These are phyloP conservation scores for Verticillium zaregamsianum DNA, from an alignment of 2,329 filamentous ascomycete species.

Conservation along the genomic window DNA sequence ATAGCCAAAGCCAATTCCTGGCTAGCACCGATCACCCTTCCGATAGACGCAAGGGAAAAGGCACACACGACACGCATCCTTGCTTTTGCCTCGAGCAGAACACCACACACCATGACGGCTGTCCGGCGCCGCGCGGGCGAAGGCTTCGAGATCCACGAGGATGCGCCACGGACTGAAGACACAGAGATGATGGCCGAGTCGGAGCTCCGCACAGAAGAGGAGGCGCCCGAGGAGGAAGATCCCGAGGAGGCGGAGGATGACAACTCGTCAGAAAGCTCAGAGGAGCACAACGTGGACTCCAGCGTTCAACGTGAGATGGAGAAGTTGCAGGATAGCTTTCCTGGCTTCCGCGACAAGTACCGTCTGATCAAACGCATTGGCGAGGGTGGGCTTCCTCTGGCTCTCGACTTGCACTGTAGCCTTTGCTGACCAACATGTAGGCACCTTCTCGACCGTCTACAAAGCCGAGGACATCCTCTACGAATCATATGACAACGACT, in stretches of 20 bases:
- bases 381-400: constrained; percentile 61
- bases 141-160: constrained; percentile 45
- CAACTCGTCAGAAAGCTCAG: constrained; percentile 39
- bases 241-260: constrained; percentile 26
- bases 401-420: background rate
- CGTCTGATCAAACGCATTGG: constrained; percentile 94
- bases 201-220: constrained; percentile 28
- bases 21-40: background rate
- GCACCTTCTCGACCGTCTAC: constrained; percentile 98
- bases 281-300: constrained; percentile 59
- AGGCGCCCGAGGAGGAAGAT: constrained; percentile 33
- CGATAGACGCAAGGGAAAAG: too few species aligned
- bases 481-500: constrained; percentile 76
- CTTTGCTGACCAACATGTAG: constrained; percentile 38
- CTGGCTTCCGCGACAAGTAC: constrained; percentile 78
- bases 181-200: constrained; percentile 46
- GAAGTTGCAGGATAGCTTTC: constrained; percentile 76
- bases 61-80: background rate
- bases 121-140: constrained; percentile 24
- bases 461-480: constrained; percentile 94
- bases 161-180: constrained; percentile 42
- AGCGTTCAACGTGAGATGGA: constrained; percentile 81
- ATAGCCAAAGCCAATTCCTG: background rate
- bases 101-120: background rate
- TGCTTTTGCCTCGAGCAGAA: background rate